A percentile compares a stretch with the other conserved stretches of the same genome.
phyloP scores from a whole-genome alignment of 352 stramenopile species.

The Pythium aquatile region DNA sequence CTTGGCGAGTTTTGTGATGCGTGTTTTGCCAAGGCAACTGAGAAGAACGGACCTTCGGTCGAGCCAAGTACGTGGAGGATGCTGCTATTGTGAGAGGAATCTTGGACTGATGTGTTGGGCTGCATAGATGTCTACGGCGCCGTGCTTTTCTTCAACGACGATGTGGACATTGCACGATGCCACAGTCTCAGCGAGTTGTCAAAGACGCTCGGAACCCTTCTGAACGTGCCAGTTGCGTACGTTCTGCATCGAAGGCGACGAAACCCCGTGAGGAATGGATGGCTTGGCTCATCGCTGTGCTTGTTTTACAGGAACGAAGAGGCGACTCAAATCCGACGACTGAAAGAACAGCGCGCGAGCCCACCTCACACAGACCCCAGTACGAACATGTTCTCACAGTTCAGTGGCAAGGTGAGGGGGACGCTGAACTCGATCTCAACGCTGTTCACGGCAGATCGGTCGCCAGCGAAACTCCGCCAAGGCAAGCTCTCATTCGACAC shows the following conservation, averaged over 20 bases:
- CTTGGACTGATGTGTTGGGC: background rate
- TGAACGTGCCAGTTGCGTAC: conserved; percentile 42
- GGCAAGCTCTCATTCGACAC: conserved; percentile 15
- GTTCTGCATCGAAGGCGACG: conserved; percentile 6
- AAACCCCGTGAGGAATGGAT: background rate
- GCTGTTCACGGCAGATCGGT: conserved; percentile 27
- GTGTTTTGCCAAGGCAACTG: conserved; percentile 44
- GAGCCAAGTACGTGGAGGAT: conserved; percentile 34
- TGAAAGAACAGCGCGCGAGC: background rate
- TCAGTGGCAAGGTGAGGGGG: conserved; percentile 29
- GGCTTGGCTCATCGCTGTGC: background rate
- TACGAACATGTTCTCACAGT: conserved; percentile 26
- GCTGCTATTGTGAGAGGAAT: background rate
- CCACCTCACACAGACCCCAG: conserved; percentile 14
- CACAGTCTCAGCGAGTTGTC: conserved; percentile 54
- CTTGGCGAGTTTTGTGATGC: conserved; percentile 62
- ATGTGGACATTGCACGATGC: conserved; percentile 60
- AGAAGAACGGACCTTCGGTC: conserved; percentile 26
- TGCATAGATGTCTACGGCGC: conserved; percentile 53
- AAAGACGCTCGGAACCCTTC: conserved; percentile 30
- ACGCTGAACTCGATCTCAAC: conserved; percentile 31
- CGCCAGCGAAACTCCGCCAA: conserved; percentile 18
- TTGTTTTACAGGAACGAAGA: conserved; percentile 7
- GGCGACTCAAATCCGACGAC: conserved; percentile 5
- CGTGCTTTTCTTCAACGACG: conserved; percentile 66